Evolutionary conservation across 2,329 filamentous ascomycete species (phyloP).

Genomic region (Colletotrichum sidae): DNA sequence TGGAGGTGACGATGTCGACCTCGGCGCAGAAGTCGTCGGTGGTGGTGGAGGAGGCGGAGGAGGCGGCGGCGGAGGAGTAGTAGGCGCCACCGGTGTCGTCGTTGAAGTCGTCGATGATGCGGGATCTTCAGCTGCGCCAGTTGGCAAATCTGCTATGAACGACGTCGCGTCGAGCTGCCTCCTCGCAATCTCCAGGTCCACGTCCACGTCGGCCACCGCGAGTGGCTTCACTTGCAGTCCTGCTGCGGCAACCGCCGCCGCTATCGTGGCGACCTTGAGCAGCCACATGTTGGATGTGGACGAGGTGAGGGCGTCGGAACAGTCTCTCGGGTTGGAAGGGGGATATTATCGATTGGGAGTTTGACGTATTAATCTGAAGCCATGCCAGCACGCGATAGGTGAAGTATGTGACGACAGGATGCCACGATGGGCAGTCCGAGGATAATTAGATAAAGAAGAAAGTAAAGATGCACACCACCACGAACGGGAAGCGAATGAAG

Average conservation of each 20-base stretch:
- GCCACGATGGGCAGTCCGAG: slow-evolving; percentile 4
- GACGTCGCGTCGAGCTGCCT: slow-evolving; percentile 23
- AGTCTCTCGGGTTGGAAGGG: slow-evolving; percentile 5
- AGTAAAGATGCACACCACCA: neutral
- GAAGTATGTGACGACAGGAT: neutral
- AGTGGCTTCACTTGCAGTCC: slow-evolving; percentile 22
- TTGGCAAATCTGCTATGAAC: slow-evolving; percentile 30
- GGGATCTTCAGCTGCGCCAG: slow-evolving; percentile 6
- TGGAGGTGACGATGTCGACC: no score
- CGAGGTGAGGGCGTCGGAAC: neutral
- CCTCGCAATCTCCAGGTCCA: neutral
- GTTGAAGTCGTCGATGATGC: slow-evolving; percentile 3
- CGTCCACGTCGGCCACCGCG: neutral
- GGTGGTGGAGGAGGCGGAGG: neutral
- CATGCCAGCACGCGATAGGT: slow-evolving; percentile 32
- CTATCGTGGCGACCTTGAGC: slow-evolving; percentile 21
- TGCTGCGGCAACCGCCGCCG: slow-evolving; percentile 17
- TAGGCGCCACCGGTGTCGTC: neutral
- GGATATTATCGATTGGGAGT: neutral
- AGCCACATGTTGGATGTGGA: slow-evolving; percentile 30
- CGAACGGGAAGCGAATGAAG: neutral
- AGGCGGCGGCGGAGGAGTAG: neutral
- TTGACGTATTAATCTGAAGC: slow-evolving; percentile 15
- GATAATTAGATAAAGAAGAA: slow-evolving; percentile 7
- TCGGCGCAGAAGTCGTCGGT: neutral